Evolutionary conservation across 495 filamentous ascomycete genomes (phyloP).

Genomic region (Talaromyces nanjingensis): DNA sequence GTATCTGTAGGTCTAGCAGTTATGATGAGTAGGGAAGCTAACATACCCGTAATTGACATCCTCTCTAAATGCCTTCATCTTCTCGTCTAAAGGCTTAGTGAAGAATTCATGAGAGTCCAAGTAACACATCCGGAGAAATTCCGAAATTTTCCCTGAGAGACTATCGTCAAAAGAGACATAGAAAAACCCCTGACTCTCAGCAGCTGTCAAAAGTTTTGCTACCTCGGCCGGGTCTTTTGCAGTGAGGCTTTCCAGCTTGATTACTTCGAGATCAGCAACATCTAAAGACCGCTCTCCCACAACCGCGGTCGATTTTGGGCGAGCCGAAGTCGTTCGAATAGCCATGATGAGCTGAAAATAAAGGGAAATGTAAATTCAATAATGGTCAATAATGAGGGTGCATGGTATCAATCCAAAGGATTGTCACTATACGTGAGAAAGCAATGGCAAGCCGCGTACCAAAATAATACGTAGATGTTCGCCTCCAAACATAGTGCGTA

Average conservation of each 20-base stretch:
- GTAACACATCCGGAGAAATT: conserved; percentile 9
- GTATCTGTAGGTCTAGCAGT: neutral
- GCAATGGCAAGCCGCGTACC: neutral
- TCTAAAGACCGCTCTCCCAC: conserved; percentile 13
- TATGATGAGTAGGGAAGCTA: neutral
- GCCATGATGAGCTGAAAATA: conserved; percentile 8
- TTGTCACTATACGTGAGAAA: neutral
- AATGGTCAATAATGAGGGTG: neutral
- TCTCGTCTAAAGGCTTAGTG: conserved; percentile 10
- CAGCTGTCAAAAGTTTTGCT: conserved; percentile 16
- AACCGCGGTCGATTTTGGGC: conserved; percentile 8
- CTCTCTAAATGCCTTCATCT: conserved; percentile 15
- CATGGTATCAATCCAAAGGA: neutral
- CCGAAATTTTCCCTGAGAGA: conserved; percentile 9
- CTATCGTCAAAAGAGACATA: conserved; percentile 11
- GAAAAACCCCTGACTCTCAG: conserved; percentile 16
- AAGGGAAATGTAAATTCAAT: neutral
- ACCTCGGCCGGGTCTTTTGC: conserved; percentile 13
- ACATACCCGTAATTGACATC: conserved; percentile 10
- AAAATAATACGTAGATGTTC: neutral
- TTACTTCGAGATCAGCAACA: conserved; percentile 13
- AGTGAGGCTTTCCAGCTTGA: conserved; percentile 11
- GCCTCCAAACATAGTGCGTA: neutral
- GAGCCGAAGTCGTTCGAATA: conserved; percentile 8
- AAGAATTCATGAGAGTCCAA: conserved; percentile 10